These are phyloP conservation scores for Rhinocladiella mackenziei DNA, from an alignment of 2,329 filamentous ascomycete species.

Conservation along the genomic window DNA sequence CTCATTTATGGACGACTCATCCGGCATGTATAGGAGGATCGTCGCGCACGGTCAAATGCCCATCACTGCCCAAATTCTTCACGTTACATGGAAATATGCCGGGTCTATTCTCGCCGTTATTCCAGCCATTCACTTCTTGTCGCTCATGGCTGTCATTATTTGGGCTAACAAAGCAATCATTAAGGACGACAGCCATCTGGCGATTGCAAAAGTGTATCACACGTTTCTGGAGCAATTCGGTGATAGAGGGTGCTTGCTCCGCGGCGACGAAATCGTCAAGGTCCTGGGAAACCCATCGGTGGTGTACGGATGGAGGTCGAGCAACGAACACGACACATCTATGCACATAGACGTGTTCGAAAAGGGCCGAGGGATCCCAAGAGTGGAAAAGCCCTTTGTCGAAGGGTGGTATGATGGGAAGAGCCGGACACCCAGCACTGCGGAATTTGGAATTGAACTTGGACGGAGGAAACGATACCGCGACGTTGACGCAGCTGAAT, in stretches of 20 bases:
- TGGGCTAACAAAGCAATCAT: conserved; percentile 29
- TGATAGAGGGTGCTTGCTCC: conserved; percentile 24
- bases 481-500: conserved; percentile 19
- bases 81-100: conserved; percentile 59
- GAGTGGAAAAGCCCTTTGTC: conserved; percentile 9
- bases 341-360: conserved; percentile 25
- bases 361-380: background rate
- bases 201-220: conserved; percentile 25
- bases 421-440: background rate
- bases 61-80: conserved; percentile 75
- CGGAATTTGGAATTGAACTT: too few relatives aligned
- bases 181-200: conserved; percentile 27
- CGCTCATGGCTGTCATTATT: conserved; percentile 21
- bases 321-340: conserved; percentile 9
- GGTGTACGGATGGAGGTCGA: conserved; percentile 19
- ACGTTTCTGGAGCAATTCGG: conserved; percentile 18
- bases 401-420: conserved; percentile 22
- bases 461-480: conserved; percentile 12
- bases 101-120: conserved; percentile 21
- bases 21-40: conserved; percentile 39
- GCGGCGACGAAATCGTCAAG: conserved; percentile 22
- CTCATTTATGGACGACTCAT: conserved; percentile 16
- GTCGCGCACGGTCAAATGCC: conserved; percentile 84
- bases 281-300: conserved; percentile 20
- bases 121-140: conserved; percentile 24